A percentile compares a stretch with the other conserved stretches of the same genome.
Conservation (phyloP, 2,329 filamentous ascomycete genomes). For the Diaporthe longicolla region DNA sequence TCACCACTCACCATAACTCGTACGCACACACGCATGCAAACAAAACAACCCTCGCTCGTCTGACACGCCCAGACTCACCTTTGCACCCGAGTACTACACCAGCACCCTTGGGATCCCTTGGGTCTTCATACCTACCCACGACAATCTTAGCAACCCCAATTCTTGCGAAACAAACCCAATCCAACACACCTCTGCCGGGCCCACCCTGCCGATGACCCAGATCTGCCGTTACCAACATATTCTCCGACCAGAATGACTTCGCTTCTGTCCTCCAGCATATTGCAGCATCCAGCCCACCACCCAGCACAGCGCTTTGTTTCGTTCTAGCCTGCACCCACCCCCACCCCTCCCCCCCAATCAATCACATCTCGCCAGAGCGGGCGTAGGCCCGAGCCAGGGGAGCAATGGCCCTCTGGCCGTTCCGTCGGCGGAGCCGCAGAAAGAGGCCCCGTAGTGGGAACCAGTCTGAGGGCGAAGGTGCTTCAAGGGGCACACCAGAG, state of each 20-base stretch:
- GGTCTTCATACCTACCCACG: constrained; percentile 21
- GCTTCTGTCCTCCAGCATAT: constrained; percentile 36
- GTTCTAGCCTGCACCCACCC: constrained; percentile 30
- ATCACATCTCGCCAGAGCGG: constrained; percentile 25
- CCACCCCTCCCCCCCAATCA: not conserved
- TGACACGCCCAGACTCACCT: constrained; percentile 24
- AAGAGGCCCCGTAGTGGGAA: constrained; percentile 68
- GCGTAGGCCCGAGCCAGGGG: constrained; percentile 36
- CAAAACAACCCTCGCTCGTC: constrained; percentile 3
- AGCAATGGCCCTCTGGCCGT: constrained; percentile 86
- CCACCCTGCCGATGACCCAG: constrained; percentile 39
- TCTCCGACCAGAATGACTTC: constrained; percentile 43
- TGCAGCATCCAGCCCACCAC: constrained; percentile 35
- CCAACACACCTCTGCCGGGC: constrained; percentile 19
- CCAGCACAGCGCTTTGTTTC: constrained; percentile 25
- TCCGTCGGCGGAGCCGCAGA: constrained; percentile 80
- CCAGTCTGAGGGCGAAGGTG: constrained; percentile 66
- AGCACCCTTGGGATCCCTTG: not conserved
- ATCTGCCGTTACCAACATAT: constrained; percentile 29
- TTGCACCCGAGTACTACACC: constrained; percentile 30
- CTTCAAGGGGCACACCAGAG: constrained; percentile 41
- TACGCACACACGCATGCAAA: not conserved
- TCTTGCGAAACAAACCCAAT: constrained; percentile 22
- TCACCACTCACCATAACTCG: not conserved
- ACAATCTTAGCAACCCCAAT: constrained; percentile 23